Percentiles rank a stretch among this genome's conserved stretches.
These are phyloP conservation scores for Mycena kentingensis DNA, from an alignment of 768 basidiomycete genomes.

Conservation along the genomic window DNA sequence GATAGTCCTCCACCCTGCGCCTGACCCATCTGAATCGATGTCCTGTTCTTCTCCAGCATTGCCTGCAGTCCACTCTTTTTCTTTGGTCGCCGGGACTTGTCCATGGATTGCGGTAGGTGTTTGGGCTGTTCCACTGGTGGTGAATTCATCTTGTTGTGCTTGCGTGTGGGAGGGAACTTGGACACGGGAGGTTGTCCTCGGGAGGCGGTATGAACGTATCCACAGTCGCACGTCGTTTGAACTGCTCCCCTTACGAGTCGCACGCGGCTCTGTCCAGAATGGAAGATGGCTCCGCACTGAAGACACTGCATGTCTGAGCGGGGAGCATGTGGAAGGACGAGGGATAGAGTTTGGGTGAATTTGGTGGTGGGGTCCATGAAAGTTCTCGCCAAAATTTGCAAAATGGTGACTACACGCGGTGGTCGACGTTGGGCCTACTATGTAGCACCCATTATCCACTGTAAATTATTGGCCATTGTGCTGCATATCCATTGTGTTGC, in stretches of 20 bases:
- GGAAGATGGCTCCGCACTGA: slow-evolving; percentile 54
- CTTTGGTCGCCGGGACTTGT: slow-evolving; percentile 40
- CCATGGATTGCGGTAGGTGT: neutral
- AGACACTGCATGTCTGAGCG: slow-evolving; percentile 33
- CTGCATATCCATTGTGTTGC: no score
- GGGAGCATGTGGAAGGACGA: no score
- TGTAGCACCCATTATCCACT: no score
- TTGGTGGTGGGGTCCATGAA: slow-evolving; percentile 48
- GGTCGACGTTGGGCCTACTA: no score
- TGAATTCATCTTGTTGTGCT: neutral
- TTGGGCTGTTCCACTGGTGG: neutral
- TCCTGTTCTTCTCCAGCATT: slow-evolving; percentile 63
- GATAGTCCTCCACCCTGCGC: slow-evolving; percentile 31
- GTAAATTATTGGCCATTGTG: no score
- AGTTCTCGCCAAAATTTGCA: no score
- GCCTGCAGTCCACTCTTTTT: slow-evolving; percentile 61
- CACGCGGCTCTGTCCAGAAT: slow-evolving; percentile 41
- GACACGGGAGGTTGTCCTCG: no score
- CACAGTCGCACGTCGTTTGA: slow-evolving; percentile 29
- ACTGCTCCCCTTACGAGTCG: slow-evolving; percentile 33
- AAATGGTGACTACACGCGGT: no score
- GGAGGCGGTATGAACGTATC: slow-evolving; percentile 15
- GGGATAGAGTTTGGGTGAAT: slow-evolving; percentile 56
- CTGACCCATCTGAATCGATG: slow-evolving; percentile 39
- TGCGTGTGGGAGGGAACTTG: slow-evolving; percentile 21